These are phyloP conservation scores for Pyrus betulifolia DNA, from an alignment of 306 rosid species.

Conservation along the genomic window DNA sequence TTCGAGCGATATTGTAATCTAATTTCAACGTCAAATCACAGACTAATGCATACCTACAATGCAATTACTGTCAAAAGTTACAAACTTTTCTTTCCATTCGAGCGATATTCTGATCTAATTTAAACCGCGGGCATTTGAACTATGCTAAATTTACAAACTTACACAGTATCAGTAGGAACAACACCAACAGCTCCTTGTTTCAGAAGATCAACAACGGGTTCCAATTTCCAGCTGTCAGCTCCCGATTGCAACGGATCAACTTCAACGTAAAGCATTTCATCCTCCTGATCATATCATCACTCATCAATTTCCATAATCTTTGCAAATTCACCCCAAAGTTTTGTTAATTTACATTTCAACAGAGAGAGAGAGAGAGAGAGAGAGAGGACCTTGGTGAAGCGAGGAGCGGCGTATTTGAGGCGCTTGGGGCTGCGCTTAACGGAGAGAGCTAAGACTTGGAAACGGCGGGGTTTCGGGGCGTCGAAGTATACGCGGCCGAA, in stretches of 20 bases:
- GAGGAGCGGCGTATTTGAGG: conserved; percentile 71
- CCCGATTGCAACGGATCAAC: conserved; percentile 53
- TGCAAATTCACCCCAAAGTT: not conserved
- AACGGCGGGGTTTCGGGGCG: conserved; percentile 17
- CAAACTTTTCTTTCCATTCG: too few relatives aligned
- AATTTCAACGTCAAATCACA: conserved; percentile 7
- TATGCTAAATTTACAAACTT: not conserved
- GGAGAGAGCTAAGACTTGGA: conserved; percentile 36
- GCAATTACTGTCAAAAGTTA: not conserved
- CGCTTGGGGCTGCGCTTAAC: conserved; percentile 91
- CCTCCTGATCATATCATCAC: conserved; percentile 42
- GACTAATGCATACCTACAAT: conserved; percentile 67
- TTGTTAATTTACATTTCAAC: not conserved
- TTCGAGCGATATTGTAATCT: too few relatives aligned
- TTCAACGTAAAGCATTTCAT: conserved; percentile 56
- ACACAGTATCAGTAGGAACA: conserved; percentile 91
- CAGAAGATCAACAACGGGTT: conserved; percentile 50
- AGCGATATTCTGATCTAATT: not conserved
- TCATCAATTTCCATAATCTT: not conserved
- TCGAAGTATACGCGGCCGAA: conserved; percentile 14
- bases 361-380: not conserved
- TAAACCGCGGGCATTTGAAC: too few relatives aligned
- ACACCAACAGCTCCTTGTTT: conserved; percentile 88
- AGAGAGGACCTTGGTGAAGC: conserved; percentile 63
- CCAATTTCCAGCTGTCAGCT: conserved; percentile 78